Conservation (phyloP, 1,139 yeast species). For the Suhomyces bolitotheri region DNA sequence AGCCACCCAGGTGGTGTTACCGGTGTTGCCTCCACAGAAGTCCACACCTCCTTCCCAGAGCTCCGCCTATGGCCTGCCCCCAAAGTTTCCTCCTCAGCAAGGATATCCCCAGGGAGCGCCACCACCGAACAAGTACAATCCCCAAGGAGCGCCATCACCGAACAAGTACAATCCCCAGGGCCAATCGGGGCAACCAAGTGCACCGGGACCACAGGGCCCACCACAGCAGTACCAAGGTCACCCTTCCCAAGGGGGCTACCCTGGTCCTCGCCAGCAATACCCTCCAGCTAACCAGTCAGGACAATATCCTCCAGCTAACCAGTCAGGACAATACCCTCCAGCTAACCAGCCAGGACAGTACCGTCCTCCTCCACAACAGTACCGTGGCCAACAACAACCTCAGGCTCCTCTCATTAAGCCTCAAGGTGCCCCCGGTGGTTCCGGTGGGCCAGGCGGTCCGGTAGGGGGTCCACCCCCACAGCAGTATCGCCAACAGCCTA, state of each 20-base stretch:
- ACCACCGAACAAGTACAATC: background rate
- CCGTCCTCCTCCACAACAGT: conserved; percentile 13
- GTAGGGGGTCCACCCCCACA: conserved; percentile 9
- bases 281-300: conserved; percentile 2
- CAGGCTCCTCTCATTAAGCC: conserved; percentile 13
- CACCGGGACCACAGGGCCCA: background rate
- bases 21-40: conserved; percentile 12
- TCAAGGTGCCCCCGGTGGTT: background rate
- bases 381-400: conserved; percentile 10
- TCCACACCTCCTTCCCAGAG: background rate
- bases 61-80: background rate
- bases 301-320: background rate
- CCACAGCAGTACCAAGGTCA: background rate
- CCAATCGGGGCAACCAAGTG: background rate
- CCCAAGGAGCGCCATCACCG: conserved; percentile 2
- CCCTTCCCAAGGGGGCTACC: conserved; percentile 2
- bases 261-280: conserved; percentile 3
- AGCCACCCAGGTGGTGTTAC: no score
- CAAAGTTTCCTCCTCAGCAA: conserved; percentile 7
- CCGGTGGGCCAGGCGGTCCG: background rate
- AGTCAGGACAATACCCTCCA: background rate
- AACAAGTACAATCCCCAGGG: conserved; percentile 1
- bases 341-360: conserved; percentile 1
- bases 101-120: conserved; percentile 1
- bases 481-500: conserved; percentile 12